These are phyloP conservation scores for Corynascus novoguineensis DNA, from an alignment of 495 filamentous ascomycete genomes.

Conservation along the genomic window DNA sequence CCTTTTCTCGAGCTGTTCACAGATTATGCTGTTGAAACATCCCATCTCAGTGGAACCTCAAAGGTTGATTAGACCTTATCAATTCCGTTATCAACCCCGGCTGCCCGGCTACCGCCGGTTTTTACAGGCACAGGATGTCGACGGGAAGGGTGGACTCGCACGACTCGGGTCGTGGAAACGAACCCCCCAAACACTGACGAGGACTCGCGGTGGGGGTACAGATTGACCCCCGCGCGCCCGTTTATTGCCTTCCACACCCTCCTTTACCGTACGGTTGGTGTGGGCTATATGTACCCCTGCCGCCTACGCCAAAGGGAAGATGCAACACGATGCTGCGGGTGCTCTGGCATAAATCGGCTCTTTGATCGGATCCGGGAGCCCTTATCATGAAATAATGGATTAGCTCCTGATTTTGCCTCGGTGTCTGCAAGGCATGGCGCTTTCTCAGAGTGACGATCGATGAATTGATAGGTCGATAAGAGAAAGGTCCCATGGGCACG, in stretches of 20 bases:
- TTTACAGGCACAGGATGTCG: constrained; percentile 2
- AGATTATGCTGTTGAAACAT: neutral
- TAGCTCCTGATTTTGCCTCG: no score
- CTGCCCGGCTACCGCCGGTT: constrained; percentile 7
- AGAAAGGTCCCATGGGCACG: no score
- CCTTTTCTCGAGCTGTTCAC: no score
- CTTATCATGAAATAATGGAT: neutral
- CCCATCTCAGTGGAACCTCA: neutral
- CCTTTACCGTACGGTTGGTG: no score
- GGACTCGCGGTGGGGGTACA: neutral
- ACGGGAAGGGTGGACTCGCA: neutral
- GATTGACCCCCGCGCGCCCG: neutral
- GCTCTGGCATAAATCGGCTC: neutral
- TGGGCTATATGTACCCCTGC: no score
- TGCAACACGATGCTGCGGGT: neutral
- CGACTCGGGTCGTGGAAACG: neutral
- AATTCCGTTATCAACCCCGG: neutral
- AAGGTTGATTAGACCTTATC: no score
- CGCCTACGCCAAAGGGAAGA: neutral
- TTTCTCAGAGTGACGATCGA: no score
- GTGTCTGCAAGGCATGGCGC: no score
- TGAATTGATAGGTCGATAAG: no score
- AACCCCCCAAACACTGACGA: neutral
- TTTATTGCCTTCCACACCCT: neutral
- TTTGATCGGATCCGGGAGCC: neutral